Evolutionary conservation across 2,329 filamentous ascomycete genomes (phyloP), one percentile per base, ranked within the genome.

Genomic region (Aspergillus hiratsukae): DNA sequence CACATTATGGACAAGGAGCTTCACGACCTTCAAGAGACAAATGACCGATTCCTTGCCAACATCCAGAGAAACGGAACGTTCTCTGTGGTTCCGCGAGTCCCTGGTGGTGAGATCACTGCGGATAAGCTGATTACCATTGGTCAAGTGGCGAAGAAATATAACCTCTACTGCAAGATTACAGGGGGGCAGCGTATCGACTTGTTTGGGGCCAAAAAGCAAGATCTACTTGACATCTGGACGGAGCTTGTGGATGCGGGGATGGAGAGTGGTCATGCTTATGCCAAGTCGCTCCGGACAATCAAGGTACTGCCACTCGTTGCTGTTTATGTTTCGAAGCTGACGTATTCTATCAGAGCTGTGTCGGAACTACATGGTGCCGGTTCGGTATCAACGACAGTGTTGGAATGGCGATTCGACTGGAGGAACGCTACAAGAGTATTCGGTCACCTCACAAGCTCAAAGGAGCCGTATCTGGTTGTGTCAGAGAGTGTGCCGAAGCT

Each of bases 21-120:
- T 3, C 84, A 90, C 68, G 89, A 89, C 23, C 80, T 96, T 0
- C 91, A 96, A 72, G 91, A 96, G 58, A 96, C 91, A 4, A 96
- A 96, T 70, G 92, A 96, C 72, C 82, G 87, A 48, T 96, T 89
- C 72, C 77, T 96, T 51, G 91, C 86, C 52, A 96, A 96, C 70
- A 94, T 96, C 54, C 91, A 96, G 72, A 84, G 91, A 40, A 91
- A 96, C 72, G 91, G 91, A 43, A 96, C 91, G 0, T 96, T 91
- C 74, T 93, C 89, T 1, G 91, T 96, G 10, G 83, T 96, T 0
- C 91, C 91, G 2, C 86, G 91, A 48, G 85, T 96, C 1, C 82
- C 90, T 1, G 91, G 84, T 48, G 91, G 91, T 58, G 91, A 96
- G 73, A 94, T 96, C 67, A 94, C 90, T 0, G 87, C 91, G 0